These are phyloP conservation scores for Pulveroboletus frians DNA, from an alignment of 768 basidiomycete genomes.

Conservation along the genomic window DNA sequence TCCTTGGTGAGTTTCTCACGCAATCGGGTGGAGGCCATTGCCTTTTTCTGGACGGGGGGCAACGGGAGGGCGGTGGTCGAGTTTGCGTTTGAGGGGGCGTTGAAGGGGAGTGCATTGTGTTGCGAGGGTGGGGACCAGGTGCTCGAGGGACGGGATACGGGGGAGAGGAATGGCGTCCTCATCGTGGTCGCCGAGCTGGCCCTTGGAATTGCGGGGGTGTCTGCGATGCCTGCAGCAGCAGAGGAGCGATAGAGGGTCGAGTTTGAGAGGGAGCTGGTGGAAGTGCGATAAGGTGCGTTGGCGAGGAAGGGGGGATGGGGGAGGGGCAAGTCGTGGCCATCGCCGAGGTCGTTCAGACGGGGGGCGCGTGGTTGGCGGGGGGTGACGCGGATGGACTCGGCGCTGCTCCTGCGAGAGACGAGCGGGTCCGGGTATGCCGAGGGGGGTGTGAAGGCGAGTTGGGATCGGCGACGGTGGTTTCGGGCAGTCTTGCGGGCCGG, in stretches of 20 bases:
- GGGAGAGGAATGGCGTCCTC: conserved; percentile 62
- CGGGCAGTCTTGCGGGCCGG: conserved; percentile 17
- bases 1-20: conserved; percentile 44
- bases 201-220: conserved; percentile 33
- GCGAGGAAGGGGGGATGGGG: conserved; percentile 47
- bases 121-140: conserved; percentile 59
- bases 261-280: conserved; percentile 20
- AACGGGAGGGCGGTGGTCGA: conserved; percentile 33
- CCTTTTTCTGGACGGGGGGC: conserved; percentile 37
- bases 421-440: conserved; percentile 54
- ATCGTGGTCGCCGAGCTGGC: conserved; percentile 38
- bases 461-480: conserved; percentile 23
- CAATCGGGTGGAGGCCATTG: conserved; percentile 45
- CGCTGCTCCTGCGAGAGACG: conserved; percentile 42
- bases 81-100: conserved; percentile 26
- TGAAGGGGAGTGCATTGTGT: conserved; percentile 19
- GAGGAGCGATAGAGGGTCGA: conserved; percentile 29
- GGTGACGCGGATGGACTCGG: conserved; percentile 33
- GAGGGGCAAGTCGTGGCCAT: conserved; percentile 27
- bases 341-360: conserved; percentile 17
- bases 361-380: conserved; percentile 21
- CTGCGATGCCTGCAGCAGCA: conserved; percentile 20
- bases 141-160: conserved; percentile 58
- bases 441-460: conserved; percentile 33
- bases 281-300: conserved; percentile 38